A percentile compares a stretch with the other conserved stretches of the same genome.
These are phyloP conservation scores for Metarhizium guizhouense DNA, from an alignment of 2,329 filamentous ascomycete genomes.

Conservation along the genomic window DNA sequence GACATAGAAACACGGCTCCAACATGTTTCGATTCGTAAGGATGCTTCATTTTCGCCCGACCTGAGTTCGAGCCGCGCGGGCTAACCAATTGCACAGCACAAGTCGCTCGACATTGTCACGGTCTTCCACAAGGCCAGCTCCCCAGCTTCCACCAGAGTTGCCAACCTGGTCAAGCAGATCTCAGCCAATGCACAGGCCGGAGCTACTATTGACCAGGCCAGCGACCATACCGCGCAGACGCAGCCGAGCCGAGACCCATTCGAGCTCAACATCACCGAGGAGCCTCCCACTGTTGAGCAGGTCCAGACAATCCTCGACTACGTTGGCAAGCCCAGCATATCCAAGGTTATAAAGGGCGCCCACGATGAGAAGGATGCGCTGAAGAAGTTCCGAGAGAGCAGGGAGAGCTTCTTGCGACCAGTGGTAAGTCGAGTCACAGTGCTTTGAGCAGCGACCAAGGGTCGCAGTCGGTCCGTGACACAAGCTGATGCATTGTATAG, in stretches of 20 bases:
- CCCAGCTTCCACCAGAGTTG: constrained; percentile 63
- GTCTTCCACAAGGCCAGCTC: constrained; percentile 84
- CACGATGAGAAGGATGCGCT: constrained; percentile 67
- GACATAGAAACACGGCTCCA: not conserved
- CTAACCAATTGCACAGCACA: constrained; percentile 43
- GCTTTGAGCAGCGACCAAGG: not conserved
- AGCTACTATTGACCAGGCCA: constrained; percentile 67
- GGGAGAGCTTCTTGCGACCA: constrained; percentile 62
- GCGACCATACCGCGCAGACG: constrained; percentile 53
- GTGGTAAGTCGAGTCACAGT: constrained; percentile 48
- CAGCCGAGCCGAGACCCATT: constrained; percentile 56
- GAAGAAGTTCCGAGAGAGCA: constrained; percentile 64
- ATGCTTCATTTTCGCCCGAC: not conserved
- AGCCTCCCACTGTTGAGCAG: constrained; percentile 72
- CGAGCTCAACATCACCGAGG: constrained; percentile 77
- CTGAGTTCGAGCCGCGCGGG: not conserved
- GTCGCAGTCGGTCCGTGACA: not conserved
- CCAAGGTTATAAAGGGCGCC: constrained; percentile 63
- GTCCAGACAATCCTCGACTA: constrained; percentile 79
- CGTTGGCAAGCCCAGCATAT: constrained; percentile 53
- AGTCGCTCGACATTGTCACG: constrained; percentile 83
- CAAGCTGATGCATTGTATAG: constrained; percentile 16
- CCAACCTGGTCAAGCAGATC: constrained; percentile 70
- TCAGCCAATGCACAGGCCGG: constrained; percentile 59
- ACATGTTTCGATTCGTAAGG: constrained; percentile 17